Base-by-base conservation (phyloP, 768 basidiomycete species). In the Lyophyllum semitale region DNA sequence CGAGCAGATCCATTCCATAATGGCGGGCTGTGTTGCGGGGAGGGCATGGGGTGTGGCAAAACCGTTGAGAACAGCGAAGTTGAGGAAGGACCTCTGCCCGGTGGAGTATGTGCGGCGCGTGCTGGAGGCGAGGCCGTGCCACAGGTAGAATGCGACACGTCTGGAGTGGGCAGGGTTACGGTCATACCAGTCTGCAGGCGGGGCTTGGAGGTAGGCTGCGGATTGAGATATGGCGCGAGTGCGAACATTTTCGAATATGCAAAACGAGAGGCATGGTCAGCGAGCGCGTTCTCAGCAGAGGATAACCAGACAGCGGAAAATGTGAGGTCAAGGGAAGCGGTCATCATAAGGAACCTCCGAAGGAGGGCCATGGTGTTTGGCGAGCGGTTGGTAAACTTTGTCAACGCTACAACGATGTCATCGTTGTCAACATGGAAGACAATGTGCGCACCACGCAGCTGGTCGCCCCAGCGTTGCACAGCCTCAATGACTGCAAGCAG, bases 61-160 rank as follows among this genome's bases (percentile, higher is more conserved):
- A 8, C 17, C n/a, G 26, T 29, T 5, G 44, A 46, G 44, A 9
- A 6, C 6, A n/a, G 17, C 44, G 27, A 8, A 17, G 44, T 27
- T 46, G 44, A 46, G 6, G 26, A 46, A 29, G 13, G 12, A 3
- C 13, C 17, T 5, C n/a, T 46, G 67, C 2, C 67, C 64, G 11
- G 64, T 60, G 18, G 54, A 53, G 57, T 71, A 71, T 1, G 67
- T 67, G 13, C 43, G 41, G 0, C 67, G 55, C 30, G 71, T 69
- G 51, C 54, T 62, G 40, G 60, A 35, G 6, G 69, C 63, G 47
- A 72, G 65, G 15, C 69, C 68, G 44, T 71, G 64, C 66, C 63
- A 72, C 23, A 72, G 63, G 57, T 67, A 65, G 54, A 68, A 62
- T 38, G 66, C 58, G 58, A 58, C 51, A 29, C 33, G 47, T 40